These are phyloP conservation scores for Fusarium pseudonygamai DNA, from an alignment of 2,329 filamentous ascomycete genomes.

Conservation along the genomic window DNA sequence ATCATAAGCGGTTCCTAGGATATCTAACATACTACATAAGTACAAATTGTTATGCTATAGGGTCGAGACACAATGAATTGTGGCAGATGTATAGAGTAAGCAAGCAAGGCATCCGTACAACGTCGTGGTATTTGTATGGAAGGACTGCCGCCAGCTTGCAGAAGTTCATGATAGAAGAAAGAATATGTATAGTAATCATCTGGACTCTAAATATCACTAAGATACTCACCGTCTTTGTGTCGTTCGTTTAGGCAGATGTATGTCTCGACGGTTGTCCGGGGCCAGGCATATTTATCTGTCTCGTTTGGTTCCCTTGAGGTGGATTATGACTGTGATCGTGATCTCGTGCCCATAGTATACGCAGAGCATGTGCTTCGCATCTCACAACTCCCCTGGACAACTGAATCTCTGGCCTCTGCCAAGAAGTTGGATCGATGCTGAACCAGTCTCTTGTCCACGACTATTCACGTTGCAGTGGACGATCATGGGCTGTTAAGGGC, in stretches of 20 bases:
- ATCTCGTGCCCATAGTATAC: constrained; percentile 31
- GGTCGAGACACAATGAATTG: background rate
- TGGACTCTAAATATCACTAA: background rate
- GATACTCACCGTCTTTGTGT: background rate
- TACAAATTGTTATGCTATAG: background rate
- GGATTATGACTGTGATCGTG: constrained; percentile 27
- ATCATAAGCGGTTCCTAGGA: background rate
- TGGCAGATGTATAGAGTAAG: background rate
- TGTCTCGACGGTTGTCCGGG: constrained; percentile 1
- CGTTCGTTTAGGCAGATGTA: background rate
- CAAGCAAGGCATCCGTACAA: background rate
- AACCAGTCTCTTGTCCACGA: background rate
- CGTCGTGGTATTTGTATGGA: background rate
- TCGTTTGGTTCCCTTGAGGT: constrained; percentile 1
- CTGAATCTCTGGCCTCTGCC: constrained; percentile 1
- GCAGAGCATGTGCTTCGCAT: constrained; percentile 26
- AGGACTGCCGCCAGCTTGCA: background rate
- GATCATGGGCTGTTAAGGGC: constrained; percentile 23
- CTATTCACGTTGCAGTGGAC: constrained; percentile 11
- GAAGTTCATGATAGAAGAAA: background rate
- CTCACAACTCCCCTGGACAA: constrained; percentile 29
- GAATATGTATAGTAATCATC: background rate
- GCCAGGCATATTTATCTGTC: constrained; percentile 1
- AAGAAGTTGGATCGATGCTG: constrained; percentile 2
- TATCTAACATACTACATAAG: too few relatives aligned